A percentile compares a stretch with the other conserved stretches of the same genome.
phyloP scores from a whole-genome alignment of 1,284 basidiomycete species.

The Phaffia rhodozyma region DNA sequence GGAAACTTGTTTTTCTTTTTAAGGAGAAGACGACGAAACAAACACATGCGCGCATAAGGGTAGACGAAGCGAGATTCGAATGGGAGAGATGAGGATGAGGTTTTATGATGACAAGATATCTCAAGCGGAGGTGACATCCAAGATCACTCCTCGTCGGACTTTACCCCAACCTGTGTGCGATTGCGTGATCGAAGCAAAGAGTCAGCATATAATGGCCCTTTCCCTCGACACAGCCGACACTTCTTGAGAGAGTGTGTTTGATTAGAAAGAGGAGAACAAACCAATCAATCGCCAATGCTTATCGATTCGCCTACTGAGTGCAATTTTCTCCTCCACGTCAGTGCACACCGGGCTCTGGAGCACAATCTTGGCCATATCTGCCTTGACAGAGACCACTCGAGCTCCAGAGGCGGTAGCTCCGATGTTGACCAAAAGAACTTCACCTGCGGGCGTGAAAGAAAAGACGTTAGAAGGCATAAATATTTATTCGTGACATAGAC shows the following conservation, averaged over 20 bases:
- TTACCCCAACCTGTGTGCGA: conserved; percentile 14
- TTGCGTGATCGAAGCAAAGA: not conserved
- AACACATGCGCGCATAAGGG: too few species aligned
- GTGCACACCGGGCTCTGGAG: conserved; percentile 85
- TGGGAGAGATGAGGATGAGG: too few species aligned
- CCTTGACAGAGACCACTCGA: conserved; percentile 79
- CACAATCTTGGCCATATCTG: conserved; percentile 82
- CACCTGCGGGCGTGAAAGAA: conserved; percentile 53
- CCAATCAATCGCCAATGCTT: conserved; percentile 78
- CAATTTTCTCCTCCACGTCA: conserved; percentile 90
- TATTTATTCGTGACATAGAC: not conserved
- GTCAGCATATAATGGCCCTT: not conserved
- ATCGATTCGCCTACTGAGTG: conserved; percentile 80
- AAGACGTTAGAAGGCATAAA: conserved; percentile 31
- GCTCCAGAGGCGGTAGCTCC: conserved; percentile 90
- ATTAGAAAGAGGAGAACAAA: conserved; percentile 21
- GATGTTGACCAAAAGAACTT: conserved; percentile 87
- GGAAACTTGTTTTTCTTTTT: too few species aligned
- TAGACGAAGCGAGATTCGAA: too few species aligned
- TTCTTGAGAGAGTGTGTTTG: not conserved
- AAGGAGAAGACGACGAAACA: too few species aligned
- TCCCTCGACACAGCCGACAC: not conserved
- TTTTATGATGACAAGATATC: too few species aligned
- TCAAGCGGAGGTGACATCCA: conserved; percentile 10
- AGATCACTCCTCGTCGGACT: conserved; percentile 15